Percentiles rank a stretch among this genome's conserved stretches.
phyloP scores from a whole-genome alignment of 371 early-diverging fungal species.

The Mortierella sp. region DNA sequence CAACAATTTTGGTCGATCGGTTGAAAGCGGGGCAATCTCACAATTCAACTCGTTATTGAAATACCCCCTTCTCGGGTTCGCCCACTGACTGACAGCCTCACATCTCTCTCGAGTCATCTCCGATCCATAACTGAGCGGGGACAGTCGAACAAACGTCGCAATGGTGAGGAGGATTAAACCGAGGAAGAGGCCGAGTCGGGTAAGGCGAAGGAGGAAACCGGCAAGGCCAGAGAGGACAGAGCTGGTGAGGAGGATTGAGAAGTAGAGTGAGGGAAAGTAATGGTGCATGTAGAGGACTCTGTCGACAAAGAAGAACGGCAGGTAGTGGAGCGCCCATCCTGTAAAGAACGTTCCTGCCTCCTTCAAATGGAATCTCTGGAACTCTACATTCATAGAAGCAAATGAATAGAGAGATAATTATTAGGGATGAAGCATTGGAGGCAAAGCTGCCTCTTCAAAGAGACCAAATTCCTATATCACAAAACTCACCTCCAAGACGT shows the following conservation, averaged over 20 bases:
- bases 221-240: constrained; percentile 23
- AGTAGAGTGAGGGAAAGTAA: constrained; percentile 41
- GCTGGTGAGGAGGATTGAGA: constrained; percentile 30
- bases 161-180: neutral
- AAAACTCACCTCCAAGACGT: constrained; percentile 6
- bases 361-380: constrained; percentile 17
- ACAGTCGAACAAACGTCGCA: constrained; percentile 1
- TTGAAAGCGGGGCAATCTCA: constrained; percentile 3
- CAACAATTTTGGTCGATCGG: neutral
- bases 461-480: too few relatives aligned
- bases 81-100: neutral
- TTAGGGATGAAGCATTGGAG: too few relatives aligned
- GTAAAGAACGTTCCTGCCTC: constrained; percentile 20
- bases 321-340: constrained; percentile 31
- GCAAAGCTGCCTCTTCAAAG: too few relatives aligned
- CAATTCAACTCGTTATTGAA: constrained; percentile 18
- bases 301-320: constrained; percentile 28
- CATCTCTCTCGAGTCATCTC: constrained; percentile 20
- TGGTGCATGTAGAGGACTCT: constrained; percentile 31
- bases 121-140: constrained; percentile 33
- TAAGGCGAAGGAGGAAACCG: constrained; percentile 5
- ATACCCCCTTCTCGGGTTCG: neutral
- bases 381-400: neutral
- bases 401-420: neutral
- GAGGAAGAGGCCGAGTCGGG: constrained; percentile 6